These are phyloP conservation scores for Gigaspora rosea DNA, from an alignment of 192 early-diverging fungal genomes.

Conservation along the genomic window DNA sequence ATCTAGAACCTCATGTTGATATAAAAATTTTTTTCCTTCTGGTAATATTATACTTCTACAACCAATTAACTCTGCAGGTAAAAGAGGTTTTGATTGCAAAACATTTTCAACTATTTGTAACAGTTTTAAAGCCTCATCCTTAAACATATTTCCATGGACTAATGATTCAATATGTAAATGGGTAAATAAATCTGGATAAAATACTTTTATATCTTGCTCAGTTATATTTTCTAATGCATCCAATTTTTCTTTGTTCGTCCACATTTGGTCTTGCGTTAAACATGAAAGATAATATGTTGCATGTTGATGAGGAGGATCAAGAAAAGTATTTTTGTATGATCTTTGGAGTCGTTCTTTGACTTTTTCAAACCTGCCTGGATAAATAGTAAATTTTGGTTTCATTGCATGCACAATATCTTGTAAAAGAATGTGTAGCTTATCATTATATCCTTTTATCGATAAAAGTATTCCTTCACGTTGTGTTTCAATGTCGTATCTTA, in stretches of 20 bases:
- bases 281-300: conserved; percentile 62
- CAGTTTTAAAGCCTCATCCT: conserved; percentile 55
- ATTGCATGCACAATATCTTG: conserved; percentile 66
- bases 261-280: conserved; percentile 67
- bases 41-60: conserved; percentile 42
- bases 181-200: conserved; percentile 64
- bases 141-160: conserved; percentile 76
- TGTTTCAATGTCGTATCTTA: conserved; percentile 57
- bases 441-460: conserved; percentile 75
- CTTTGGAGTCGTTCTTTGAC: conserved; percentile 72
- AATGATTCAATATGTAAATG: conserved; percentile 72
- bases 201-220: conserved; percentile 61
- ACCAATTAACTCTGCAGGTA: conserved; percentile 42
- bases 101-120: conserved; percentile 52
- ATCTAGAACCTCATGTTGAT: conserved; percentile 56
- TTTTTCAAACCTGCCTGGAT: conserved; percentile 64
- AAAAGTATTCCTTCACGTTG: conserved; percentile 59
- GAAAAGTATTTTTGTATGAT: conserved; percentile 63
- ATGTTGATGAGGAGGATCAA: conserved; percentile 71
- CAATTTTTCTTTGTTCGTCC: conserved; percentile 72
- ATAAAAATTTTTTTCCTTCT: conserved; percentile 37
- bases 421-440: conserved; percentile 73
- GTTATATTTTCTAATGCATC: conserved; percentile 62
- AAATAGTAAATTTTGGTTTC: conserved; percentile 50
- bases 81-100: conserved; percentile 57